Conservation (phyloP, 306 rosid species). For the Nissolia schottii region DNA sequence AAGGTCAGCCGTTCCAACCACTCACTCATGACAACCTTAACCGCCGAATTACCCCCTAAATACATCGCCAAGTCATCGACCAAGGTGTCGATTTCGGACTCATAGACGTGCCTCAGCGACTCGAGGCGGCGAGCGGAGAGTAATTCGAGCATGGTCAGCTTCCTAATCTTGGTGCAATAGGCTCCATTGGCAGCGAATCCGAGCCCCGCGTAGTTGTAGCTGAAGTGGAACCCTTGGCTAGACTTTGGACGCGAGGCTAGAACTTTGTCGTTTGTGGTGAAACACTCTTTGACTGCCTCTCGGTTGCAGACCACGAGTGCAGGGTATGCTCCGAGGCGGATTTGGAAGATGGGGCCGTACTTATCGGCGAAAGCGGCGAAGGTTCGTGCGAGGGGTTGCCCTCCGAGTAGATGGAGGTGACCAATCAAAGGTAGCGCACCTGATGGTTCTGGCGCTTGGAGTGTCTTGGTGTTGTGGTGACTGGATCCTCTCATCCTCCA, state of each 20-base stretch:
- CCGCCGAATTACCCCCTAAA: neutral
- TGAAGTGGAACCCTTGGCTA: constrained; percentile 42
- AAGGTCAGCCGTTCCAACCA: constrained; percentile 40
- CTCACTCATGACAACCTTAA: constrained; percentile 38
- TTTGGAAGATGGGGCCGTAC: constrained; percentile 47
- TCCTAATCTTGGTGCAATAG: constrained; percentile 36
- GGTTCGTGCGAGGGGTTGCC: constrained; percentile 27
- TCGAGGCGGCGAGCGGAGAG: constrained; percentile 46
- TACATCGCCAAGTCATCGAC: constrained; percentile 15
- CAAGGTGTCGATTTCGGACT: constrained; percentile 30
- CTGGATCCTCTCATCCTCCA: constrained; percentile 4
- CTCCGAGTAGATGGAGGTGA: constrained; percentile 44
- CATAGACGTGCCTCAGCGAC: constrained; percentile 17
- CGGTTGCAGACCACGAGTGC: constrained; percentile 38
- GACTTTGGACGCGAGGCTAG: constrained; percentile 46
- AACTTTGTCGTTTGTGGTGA: constrained; percentile 43
- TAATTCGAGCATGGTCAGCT: constrained; percentile 40
- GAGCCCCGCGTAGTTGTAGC: constrained; percentile 41
- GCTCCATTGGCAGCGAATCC: constrained; percentile 46
- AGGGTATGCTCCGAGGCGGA: constrained; percentile 37
- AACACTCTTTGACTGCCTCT: constrained; percentile 53
- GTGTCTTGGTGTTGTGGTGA: constrained; percentile 13
- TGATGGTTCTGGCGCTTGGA: constrained; percentile 34
- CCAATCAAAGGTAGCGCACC: constrained; percentile 51
- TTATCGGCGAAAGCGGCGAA: constrained; percentile 43